Base-by-base conservation (phyloP, 2,329 filamentous ascomycete genomes). In the Cladosporium sp. region DNA sequence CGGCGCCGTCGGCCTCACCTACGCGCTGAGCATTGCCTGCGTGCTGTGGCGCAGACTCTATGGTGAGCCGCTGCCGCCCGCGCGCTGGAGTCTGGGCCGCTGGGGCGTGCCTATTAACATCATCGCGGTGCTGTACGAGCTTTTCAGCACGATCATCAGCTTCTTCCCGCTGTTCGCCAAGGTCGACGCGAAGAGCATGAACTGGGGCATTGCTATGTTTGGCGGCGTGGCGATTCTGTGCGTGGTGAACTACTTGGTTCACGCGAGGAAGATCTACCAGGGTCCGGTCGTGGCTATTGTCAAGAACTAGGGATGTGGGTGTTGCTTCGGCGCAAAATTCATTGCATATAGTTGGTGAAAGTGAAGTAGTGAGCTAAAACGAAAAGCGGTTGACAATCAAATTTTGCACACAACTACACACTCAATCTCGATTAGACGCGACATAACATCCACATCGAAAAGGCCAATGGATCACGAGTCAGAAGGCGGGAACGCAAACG, bases 1-100 rank as follows among this genome's bases (percentile, higher is more conserved):
- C 35, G 67, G 66, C 4, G 65, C 69, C 8, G 68, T 63, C 10
- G 71, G 71, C 2, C 62, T 71, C n/a, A 61, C 61, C 3, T 64
- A 64, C 54, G 54, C 60, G 13, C 57, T 61, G 13, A 58, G 56
- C 43, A 65, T 63, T 43, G 56, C 56, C 32, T 64, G 61, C 35
- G 56, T 63, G 9, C 46, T 64, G 13, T 43, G 59, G 28, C 61
- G 62, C 46, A 56, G 62, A 11, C 55, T 63, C 9, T 58, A 58
- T n/a, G 58, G 59, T 19, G 57, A 64, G 33, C 48, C 59, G 34
- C 45, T 65, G 11, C 55, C 59, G 8, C 59, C 60, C 9, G 55
- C 59, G 18, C 54, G 59, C 32, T 64, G 60, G 53, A 59, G 52
- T 11, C 45, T 65, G 9, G 61, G 62, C 8, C 34, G 54, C n/a